These are phyloP conservation scores for Phytophthora nicotianae DNA, from an alignment of 352 stramenopile genomes.

Conservation along the genomic window DNA sequence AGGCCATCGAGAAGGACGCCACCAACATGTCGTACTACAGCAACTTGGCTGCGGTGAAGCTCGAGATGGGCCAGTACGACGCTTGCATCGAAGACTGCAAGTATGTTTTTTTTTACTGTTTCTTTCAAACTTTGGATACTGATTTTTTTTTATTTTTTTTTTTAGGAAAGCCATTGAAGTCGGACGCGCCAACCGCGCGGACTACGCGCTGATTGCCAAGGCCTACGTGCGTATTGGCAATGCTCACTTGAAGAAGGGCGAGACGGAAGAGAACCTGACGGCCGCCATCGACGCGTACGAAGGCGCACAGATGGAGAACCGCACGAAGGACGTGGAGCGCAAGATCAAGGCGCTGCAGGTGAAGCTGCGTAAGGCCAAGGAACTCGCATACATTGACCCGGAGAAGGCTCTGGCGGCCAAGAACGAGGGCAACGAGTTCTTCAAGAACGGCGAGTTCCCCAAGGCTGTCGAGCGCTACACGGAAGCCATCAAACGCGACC, in stretches of 20 bases:
- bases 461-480: conserved; percentile 94
- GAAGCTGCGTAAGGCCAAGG: conserved; percentile 95
- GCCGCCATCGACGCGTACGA: conserved; percentile 90
- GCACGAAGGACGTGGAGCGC: conserved; percentile 93
- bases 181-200: conserved; percentile 92
- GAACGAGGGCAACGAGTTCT: conserved; percentile 98
- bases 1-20: conserved; percentile 95
- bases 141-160: conserved; percentile 3
- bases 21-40: conserved; percentile 97
- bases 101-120: conserved; percentile 36
- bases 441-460: conserved; percentile 96
- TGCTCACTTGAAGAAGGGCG: conserved; percentile 95
- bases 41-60: conserved; percentile 97
- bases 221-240: conserved; percentile 96
- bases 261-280: conserved; percentile 86
- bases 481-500: conserved; percentile 99
- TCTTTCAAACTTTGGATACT: conserved; percentile 1
- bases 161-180: conserved; percentile 94
- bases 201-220: conserved; percentile 97
- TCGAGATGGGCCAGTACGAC: conserved; percentile 96
- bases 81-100: conserved; percentile 94
- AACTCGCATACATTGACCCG: conserved; percentile 95
- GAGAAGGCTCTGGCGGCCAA: conserved; percentile 98
- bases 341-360: conserved; percentile 95
- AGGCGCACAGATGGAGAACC: conserved; percentile 87